Base-by-base conservation (phyloP, 768 basidiomycete genomes). In the Auricularia heimuer region DNA sequence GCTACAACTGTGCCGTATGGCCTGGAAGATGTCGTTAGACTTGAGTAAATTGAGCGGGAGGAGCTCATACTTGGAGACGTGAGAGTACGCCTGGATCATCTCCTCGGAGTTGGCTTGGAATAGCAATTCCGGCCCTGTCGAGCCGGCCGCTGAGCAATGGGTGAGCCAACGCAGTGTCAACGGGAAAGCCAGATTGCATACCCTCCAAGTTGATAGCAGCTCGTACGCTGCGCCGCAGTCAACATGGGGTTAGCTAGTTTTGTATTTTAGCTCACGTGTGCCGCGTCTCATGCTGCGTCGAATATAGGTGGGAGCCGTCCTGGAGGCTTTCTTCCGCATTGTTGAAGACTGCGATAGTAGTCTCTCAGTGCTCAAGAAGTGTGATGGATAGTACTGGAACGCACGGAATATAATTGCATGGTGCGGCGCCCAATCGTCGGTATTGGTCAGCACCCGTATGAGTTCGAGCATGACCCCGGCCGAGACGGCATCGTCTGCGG, bases 51-150 rank as follows among this genome's bases (percentile, higher is more conserved):
- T 2, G 33, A 6, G 3, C 45, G 63, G 12, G 64, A 54, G 29
- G 37, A 29, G 54, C 37, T 67, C 73, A 56, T 66, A 85, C 90
- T 89, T 81, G 2, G 94, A 92, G 0, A 92, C 92, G 69, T 86
- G 82, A 0, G 90, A 85, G 71, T 94, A 95, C 0, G 93, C 94
- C 61, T 88, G 81, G 4, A 97, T 90, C 95, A 98, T 97, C 74
- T 97, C 85, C 70, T 92, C 85, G 4, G 91, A 93, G 0, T 94
- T 98, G 0, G 94, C 96, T 78, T 98, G 96, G 79, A 98, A 98
- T 16, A 98, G 82, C 7, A 98, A 76, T 70, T 94, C 94, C 34
- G 86, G 89, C 0, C 96, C 94, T 4, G 84, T 86, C 1, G 87
- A 87, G 0, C 95, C 96, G 45, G 92, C 93, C 67, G 91, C 94